Conservation (phyloP, 495 filamentous ascomycete genomes). For the Massariosphaeria phaeospora region DNA sequence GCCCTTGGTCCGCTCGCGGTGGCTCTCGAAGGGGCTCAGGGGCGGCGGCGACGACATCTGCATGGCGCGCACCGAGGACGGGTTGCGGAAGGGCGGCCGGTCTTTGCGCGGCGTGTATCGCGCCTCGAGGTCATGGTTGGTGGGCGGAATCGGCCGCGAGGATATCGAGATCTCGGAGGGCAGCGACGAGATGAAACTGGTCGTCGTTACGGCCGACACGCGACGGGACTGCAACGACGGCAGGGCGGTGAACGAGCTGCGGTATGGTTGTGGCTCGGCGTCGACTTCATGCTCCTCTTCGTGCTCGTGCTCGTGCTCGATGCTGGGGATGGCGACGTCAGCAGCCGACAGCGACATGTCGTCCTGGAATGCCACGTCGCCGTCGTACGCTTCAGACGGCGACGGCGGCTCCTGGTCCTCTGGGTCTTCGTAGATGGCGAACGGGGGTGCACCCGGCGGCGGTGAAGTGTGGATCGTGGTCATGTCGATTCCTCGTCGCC, state of each 20-base stretch:
- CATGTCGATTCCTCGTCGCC: conserved; percentile 6
- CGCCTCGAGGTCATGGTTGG: conserved; percentile 11
- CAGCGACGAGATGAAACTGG: conserved; percentile 26
- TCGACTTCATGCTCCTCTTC: background rate
- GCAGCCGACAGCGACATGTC: conserved; percentile 10
- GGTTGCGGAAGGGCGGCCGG: conserved; percentile 57
- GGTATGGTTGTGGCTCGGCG: conserved; percentile 19
- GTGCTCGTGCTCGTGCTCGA: conserved; percentile 13
- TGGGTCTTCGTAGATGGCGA: conserved; percentile 26
- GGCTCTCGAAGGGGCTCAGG: conserved; percentile 45
- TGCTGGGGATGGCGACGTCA: conserved; percentile 19
- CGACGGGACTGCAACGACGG: conserved; percentile 22
- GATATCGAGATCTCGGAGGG: conserved; percentile 29
- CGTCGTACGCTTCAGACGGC: conserved; percentile 23
- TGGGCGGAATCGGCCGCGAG: conserved; percentile 12
- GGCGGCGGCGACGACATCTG: conserved; percentile 69
- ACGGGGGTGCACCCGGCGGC: conserved; percentile 18
- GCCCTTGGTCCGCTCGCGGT: conserved; percentile 41
- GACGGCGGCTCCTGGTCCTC: conserved; percentile 20
- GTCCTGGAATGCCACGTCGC: conserved; percentile 12
- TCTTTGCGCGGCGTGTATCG: conserved; percentile 41
- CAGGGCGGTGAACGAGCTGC: conserved; percentile 19
- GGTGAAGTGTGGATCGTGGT: conserved; percentile 22
- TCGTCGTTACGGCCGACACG: conserved; percentile 26
- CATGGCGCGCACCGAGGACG: conserved; percentile 70